These are phyloP conservation scores for Aspergillus novoparasiticus DNA, from an alignment of 2,329 filamentous ascomycete species.

Conservation along the genomic window DNA sequence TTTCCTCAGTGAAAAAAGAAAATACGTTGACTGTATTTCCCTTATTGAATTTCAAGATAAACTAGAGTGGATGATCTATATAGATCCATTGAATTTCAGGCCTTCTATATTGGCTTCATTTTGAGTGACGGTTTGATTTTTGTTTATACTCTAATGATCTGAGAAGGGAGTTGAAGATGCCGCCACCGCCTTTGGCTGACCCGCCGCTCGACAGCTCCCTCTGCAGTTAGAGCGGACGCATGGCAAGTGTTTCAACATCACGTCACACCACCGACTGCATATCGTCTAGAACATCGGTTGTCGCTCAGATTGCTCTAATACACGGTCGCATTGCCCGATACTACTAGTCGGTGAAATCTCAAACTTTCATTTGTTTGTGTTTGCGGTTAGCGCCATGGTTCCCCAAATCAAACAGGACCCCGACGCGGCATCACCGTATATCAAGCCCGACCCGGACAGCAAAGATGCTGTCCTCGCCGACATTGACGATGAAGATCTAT, in stretches of 20 bases:
- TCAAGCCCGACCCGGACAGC: conserved; percentile 46
- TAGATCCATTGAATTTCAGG: not conserved
- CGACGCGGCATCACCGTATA: conserved; percentile 37
- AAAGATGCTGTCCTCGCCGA: conserved; percentile 38
- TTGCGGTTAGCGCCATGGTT: conserved; percentile 27
- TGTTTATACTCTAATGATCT: not conserved
- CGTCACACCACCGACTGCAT: conserved; percentile 12
- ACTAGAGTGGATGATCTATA: not conserved
- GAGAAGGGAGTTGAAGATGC: not conserved
- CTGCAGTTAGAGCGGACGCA: conserved; percentile 1
- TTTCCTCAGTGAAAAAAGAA: no score
- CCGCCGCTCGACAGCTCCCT: conserved; percentile 11
- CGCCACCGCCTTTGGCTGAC: conserved; percentile 24
- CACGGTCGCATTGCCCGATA: conserved; percentile 11
- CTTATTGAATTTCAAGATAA: not conserved
- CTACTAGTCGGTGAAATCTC: not conserved
- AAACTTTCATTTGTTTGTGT: not conserved
- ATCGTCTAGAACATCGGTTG: not conserved
- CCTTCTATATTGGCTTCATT: not conserved
- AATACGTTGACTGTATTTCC: not conserved
- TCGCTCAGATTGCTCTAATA: not conserved
- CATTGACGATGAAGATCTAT: conserved; percentile 66
- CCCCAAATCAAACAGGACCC: conserved; percentile 46
- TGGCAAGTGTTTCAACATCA: conserved; percentile 17
- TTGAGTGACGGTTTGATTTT: not conserved